phyloP scores from a whole-genome alignment of 2,329 filamentous ascomycete species.

The Sclerotinia spermophila region DNA sequence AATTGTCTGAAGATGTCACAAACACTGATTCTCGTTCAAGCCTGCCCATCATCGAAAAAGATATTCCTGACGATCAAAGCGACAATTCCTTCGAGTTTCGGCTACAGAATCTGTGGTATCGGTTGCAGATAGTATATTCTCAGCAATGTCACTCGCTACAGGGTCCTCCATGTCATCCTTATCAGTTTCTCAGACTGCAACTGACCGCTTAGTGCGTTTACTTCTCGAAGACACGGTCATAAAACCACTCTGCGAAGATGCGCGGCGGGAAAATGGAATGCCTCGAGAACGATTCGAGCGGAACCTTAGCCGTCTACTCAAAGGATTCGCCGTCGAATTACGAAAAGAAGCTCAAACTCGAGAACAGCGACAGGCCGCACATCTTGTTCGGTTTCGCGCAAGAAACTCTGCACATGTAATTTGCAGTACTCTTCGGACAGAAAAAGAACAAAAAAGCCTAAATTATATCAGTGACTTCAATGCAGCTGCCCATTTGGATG shows the following conservation, averaged over 20 bases:
- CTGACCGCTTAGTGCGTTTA: constrained; percentile 21
- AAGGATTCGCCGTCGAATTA: constrained; percentile 18
- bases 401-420: constrained; percentile 24
- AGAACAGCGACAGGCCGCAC: constrained; percentile 19
- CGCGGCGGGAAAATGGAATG: not conserved
- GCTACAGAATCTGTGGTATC: constrained; percentile 16
- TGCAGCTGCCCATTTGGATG: not conserved
- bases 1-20: not conserved
- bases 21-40: not conserved
- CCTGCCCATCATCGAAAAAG: not conserved
- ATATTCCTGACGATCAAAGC: not conserved
- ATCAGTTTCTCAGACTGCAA: constrained; percentile 2
- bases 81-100: constrained; percentile 1
- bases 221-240: constrained; percentile 19
- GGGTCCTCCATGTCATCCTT: constrained; percentile 22
- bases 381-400: constrained; percentile 21
- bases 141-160: constrained; percentile 2
- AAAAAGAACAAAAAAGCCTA: not conserved
- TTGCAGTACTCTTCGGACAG: constrained; percentile 14
- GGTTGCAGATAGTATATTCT: constrained; percentile 21
- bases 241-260: constrained; percentile 15
- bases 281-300: constrained; percentile 20
- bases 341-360: constrained; percentile 19
- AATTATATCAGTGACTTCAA: not conserved
- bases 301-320: constrained; percentile 20